Evolutionary conservation across 2,329 filamentous ascomycete genomes (phyloP).

Genomic region (Aplosporella prunicola): DNA sequence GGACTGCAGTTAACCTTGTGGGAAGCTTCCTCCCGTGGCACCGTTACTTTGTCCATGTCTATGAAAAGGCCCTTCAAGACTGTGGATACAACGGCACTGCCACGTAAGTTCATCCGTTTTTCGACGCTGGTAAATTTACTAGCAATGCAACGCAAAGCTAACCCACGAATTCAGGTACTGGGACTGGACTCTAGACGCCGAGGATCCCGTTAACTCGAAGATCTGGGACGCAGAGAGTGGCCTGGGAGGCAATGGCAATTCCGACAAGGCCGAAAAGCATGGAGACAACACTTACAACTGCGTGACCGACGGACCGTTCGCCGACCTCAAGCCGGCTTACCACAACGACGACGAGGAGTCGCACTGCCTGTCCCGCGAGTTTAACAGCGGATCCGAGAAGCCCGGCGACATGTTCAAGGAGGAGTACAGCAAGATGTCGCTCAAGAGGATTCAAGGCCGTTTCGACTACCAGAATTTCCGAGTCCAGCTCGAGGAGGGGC

Average conservation of each 20-base stretch:
- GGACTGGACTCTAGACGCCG: conserved; percentile 6
- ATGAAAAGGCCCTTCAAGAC: conserved; percentile 34
- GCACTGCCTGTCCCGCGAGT: conserved; percentile 8
- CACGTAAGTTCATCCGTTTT: conserved; percentile 41
- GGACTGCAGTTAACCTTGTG: too few species aligned
- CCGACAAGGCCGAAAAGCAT: neutral
- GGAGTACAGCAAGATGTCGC: conserved; percentile 1
- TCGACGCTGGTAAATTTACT: conserved; percentile 43
- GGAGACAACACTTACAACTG: conserved; percentile 17
- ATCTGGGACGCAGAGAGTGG: conserved; percentile 11
- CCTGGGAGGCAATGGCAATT: conserved; percentile 11
- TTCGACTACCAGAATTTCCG: too few species aligned
- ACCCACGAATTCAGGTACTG: conserved; percentile 10
- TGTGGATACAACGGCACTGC: conserved; percentile 39
- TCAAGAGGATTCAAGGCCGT: too few species aligned
- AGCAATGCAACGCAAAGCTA: too few species aligned
- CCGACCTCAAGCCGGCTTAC: conserved; percentile 24
- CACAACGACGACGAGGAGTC: conserved; percentile 16
- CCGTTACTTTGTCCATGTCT: conserved; percentile 34
- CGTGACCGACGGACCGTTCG: conserved; percentile 28
- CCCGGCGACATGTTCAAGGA: conserved; percentile 5
- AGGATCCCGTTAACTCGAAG: conserved; percentile 1
- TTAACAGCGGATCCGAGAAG: conserved; percentile 2
- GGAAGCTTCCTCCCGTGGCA: conserved; percentile 40
- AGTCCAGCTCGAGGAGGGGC: neutral